These are phyloP conservation scores for Pseudonitzschia multiseries DNA, from an alignment of 108 stramenopile species.

Conservation along the genomic window DNA sequence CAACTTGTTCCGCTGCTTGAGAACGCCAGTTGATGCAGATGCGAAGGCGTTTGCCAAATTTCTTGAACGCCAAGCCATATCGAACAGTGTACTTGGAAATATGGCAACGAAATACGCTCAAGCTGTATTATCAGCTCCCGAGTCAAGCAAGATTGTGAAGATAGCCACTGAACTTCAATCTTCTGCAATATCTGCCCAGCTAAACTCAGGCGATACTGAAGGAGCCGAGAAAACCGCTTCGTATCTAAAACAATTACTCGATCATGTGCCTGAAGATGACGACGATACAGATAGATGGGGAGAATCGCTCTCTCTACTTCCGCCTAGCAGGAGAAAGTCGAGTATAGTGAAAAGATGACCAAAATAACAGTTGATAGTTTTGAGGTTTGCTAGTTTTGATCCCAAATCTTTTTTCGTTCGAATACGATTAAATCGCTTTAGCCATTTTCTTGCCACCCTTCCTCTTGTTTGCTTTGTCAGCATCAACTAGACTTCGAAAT, in stretches of 20 bases:
- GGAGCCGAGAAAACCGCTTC: conserved; percentile 21
- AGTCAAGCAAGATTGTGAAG: conserved; percentile 26
- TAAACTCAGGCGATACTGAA: conserved; percentile 23
- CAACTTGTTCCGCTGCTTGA: conserved; percentile 34
- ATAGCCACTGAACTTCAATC: conserved; percentile 39
- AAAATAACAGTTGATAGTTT: neutral
- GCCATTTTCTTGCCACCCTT: conserved; percentile 35
- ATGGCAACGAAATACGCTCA: conserved; percentile 34
- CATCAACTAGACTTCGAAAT: conserved; percentile 53
- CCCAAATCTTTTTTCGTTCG: no score
- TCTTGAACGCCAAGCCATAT: conserved; percentile 25
- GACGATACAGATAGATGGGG: conserved; percentile 24
- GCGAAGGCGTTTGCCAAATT: conserved; percentile 29
- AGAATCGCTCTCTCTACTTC: neutral
- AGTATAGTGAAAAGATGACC: neutral
- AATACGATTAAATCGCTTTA: neutral
- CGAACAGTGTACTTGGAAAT: conserved; percentile 18
- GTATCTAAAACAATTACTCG: conserved; percentile 20
- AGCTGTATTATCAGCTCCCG: conserved; percentile 23
- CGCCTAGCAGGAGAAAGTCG: neutral
- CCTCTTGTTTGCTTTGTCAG: conserved; percentile 48
- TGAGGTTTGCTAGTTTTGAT: neutral
- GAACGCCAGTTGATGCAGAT: conserved; percentile 34
- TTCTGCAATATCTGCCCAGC: conserved; percentile 18
- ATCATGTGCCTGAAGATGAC: conserved; percentile 15